Evolutionary conservation across 345 rosid species (phyloP), one percentile per base, ranked within the genome.

Genomic region (Hibiscus trionum): DNA sequence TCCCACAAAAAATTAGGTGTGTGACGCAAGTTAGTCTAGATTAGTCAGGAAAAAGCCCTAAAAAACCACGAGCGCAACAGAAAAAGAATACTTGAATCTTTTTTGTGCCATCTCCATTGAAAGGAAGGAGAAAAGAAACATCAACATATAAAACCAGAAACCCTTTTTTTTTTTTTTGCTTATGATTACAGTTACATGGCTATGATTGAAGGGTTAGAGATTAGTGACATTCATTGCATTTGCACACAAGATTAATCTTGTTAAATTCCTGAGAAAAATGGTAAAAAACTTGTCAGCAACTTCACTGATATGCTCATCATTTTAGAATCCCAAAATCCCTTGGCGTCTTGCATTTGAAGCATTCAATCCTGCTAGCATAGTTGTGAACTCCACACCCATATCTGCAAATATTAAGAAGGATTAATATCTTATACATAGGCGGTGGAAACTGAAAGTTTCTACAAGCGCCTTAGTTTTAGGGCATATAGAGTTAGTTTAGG

Each of bases 301-400:
- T 37, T 37, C 42, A 37, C 42, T 37, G 9, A 37, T 37, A 37
- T 31, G 4, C 4, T 31, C 33, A 31, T 31, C 33, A 31, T 31
- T 31, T 31, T 4, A 35, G 37, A 35, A 35, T 53, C 85, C 91
- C 85, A 7, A 77, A 82, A 75, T 79, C 88, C 80, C 86, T 88
- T 29, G 97, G 96, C 11, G 87, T 82, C 78, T 80, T 95, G 96
- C 99, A 95, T 77, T 88, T 83, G 71, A 74, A 89, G 86, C 99
- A 95, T 75, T 89, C 96, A 4, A 76, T 74, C 86, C 98, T 93
- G 80, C 93, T 93, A 37, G 99, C 98, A 63, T 88, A 95, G 81
- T 95, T 95, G 76, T 95, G 97, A 77, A 78, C 89, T 71, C 93
- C 92, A 74, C 99, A 93, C 7, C 85, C 91, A 21, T 77, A 61